Evolutionary conservation across 2,329 filamentous ascomycete species (phyloP).

Genomic region (Clonostachys rhizophaga): DNA sequence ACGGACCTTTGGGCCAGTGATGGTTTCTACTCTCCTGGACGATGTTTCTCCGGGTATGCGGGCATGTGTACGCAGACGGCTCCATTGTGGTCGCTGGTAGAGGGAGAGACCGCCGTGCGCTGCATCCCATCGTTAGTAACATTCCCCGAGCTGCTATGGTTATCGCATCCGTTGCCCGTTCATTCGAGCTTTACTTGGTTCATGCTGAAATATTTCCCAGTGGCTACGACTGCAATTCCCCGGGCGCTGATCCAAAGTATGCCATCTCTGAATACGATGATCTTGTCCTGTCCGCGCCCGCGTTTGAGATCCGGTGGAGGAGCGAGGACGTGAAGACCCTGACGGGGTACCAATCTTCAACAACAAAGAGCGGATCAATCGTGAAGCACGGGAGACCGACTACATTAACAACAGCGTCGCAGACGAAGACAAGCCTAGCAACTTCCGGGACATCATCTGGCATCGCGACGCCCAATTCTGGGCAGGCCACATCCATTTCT

Average conservation of each 20-base stretch:
- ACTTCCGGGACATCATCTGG: neutral
- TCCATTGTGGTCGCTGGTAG: constrained; percentile 9
- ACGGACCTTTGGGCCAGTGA: constrained; percentile 12
- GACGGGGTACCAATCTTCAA: too few relatives aligned
- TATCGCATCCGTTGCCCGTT: neutral
- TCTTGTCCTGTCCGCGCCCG: constrained; percentile 15
- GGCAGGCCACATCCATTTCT: too few relatives aligned
- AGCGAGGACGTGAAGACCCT: neutral
- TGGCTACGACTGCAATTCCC: constrained; percentile 12
- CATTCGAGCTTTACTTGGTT: neutral
- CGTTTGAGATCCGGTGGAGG: constrained; percentile 21
- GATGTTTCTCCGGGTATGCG: constrained; percentile 18
- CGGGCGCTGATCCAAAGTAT: constrained; percentile 11
- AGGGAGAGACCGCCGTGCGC: constrained; percentile 16
- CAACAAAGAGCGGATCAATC: too few relatives aligned
- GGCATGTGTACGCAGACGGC: constrained; percentile 15
- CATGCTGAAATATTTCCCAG: constrained; percentile 1
- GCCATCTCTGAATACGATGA: constrained; percentile 10
- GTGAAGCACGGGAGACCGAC: too few relatives aligned
- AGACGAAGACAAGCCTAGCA: neutral
- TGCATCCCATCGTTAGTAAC: constrained; percentile 15
- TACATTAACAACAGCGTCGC: too few relatives aligned
- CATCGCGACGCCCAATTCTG: neutral
- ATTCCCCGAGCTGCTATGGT: neutral
- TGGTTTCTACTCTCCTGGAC: constrained; percentile 21